These are phyloP conservation scores for Pseudogymnoascus sp. DNA, from an alignment of 2,329 filamentous ascomycete species.

Conservation along the genomic window DNA sequence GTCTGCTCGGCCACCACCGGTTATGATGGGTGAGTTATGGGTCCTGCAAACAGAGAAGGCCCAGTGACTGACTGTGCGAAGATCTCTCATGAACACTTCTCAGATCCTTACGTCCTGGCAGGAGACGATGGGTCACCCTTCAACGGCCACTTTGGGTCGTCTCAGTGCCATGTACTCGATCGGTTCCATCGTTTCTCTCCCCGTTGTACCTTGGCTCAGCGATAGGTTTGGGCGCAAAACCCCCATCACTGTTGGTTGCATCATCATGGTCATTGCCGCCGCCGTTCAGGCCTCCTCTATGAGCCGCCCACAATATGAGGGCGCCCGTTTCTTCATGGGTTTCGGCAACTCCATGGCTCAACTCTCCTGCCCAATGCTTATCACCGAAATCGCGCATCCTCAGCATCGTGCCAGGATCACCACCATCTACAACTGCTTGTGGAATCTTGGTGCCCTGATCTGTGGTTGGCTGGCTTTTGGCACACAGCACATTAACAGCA, in stretches of 20 bases:
- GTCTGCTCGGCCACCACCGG: conserved; percentile 45
- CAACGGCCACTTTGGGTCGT: conserved; percentile 26
- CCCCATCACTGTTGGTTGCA: conserved; percentile 23
- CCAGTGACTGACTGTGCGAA: neutral
- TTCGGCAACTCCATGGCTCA: conserved; percentile 34
- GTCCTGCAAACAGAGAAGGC: neutral
- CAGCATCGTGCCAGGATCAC: conserved; percentile 29
- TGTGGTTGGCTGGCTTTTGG: conserved; percentile 32
- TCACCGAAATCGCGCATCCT: conserved; percentile 30
- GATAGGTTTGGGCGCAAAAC: conserved; percentile 26
- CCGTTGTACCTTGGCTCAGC: conserved; percentile 28
- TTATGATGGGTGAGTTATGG: conserved; percentile 23
- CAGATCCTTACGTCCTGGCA: conserved; percentile 31
- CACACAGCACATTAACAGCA: conserved; percentile 27
- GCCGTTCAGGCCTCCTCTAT: conserved; percentile 31
- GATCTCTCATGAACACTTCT: conserved; percentile 28
- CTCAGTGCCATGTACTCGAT: conserved; percentile 27
- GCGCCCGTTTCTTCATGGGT: conserved; percentile 32
- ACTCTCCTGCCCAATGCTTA: conserved; percentile 29
- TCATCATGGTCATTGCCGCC: conserved; percentile 30
- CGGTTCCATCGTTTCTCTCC: conserved; percentile 29
- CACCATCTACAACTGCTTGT: conserved; percentile 26
- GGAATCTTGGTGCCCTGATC: conserved; percentile 30
- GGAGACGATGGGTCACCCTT: conserved; percentile 26
- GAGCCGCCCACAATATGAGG: conserved; percentile 29